Conservation (phyloP, 805 yeast genomes). For the Candida succiphila region DNA sequence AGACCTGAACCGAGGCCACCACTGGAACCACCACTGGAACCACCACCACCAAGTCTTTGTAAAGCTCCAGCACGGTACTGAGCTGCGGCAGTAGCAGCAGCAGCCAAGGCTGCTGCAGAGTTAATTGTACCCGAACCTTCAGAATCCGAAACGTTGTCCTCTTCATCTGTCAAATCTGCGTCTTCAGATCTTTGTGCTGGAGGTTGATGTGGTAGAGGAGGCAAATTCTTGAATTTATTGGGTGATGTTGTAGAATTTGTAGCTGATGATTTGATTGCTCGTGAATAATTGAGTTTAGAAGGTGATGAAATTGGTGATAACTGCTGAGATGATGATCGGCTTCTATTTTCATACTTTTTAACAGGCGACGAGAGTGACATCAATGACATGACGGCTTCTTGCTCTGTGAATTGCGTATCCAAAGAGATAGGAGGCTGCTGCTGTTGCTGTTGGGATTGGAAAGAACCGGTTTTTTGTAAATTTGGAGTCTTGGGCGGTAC, state of each 20-base stretch:
- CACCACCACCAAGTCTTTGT: too few relatives aligned
- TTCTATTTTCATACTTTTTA: conserved; percentile 19
- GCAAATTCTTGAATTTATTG: not conserved
- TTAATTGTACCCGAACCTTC: too few relatives aligned
- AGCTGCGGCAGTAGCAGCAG: too few relatives aligned
- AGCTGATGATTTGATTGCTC: not conserved
- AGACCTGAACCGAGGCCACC: too few relatives aligned
- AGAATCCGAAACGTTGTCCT: not conserved
- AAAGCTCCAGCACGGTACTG: too few relatives aligned
- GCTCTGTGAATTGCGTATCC: conserved; percentile 26
- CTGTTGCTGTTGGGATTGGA: not conserved
- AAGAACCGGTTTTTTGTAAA: not conserved
- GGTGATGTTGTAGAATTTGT: not conserved
- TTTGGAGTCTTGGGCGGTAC: conserved; percentile 4
- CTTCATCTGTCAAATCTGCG: conserved; percentile 2
- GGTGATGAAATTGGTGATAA: conserved; percentile 1
- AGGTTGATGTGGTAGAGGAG: not conserved
- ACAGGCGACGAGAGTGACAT: conserved; percentile 46
- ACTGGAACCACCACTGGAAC: too few relatives aligned
- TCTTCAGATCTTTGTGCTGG: not conserved
- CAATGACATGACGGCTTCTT: conserved; percentile 45
- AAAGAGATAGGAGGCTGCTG: not conserved
- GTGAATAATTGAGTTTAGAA: not conserved
- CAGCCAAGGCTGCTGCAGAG: too few relatives aligned
- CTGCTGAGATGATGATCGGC: conserved; percentile 11